These are phyloP conservation scores for Epichloe festucae DNA, from an alignment of 2,329 filamentous ascomycete species.

Conservation along the genomic window DNA sequence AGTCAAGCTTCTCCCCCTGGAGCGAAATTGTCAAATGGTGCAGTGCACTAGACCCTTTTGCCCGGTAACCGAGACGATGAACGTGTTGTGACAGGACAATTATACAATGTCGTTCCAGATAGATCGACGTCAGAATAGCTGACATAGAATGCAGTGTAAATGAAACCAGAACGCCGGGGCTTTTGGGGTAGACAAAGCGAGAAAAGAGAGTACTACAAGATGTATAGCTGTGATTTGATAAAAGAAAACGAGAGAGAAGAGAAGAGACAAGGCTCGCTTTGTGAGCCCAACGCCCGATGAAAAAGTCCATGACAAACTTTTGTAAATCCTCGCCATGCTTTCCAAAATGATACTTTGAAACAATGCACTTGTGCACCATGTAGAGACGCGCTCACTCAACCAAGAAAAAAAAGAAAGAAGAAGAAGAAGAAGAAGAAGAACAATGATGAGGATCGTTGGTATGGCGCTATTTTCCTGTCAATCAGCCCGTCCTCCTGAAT, in stretches of 20 bases:
- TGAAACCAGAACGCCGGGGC: not conserved
- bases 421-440: not conserved
- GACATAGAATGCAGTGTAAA: not conserved
- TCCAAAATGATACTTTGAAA: conserved; percentile 18
- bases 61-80: not conserved
- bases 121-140: not conserved
- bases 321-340: conserved; percentile 20
- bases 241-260: not conserved
- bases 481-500: conserved; percentile 16
- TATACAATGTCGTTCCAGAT: not conserved
- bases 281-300: conserved; percentile 14
- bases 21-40: not conserved
- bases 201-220: not conserved
- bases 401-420: conserved; percentile 6
- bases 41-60: not conserved
- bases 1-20: not conserved
- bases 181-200: not conserved
- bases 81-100: not conserved
- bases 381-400: not conserved
- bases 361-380: not conserved
- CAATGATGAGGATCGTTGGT: not conserved
- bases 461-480: not conserved
- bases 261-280: not conserved
- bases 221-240: not conserved
- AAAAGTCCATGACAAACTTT: conserved; percentile 11